Evolutionary conservation across 352 stramenopile genomes (phyloP).

Genomic region (Globisporangium okanoganense): DNA sequence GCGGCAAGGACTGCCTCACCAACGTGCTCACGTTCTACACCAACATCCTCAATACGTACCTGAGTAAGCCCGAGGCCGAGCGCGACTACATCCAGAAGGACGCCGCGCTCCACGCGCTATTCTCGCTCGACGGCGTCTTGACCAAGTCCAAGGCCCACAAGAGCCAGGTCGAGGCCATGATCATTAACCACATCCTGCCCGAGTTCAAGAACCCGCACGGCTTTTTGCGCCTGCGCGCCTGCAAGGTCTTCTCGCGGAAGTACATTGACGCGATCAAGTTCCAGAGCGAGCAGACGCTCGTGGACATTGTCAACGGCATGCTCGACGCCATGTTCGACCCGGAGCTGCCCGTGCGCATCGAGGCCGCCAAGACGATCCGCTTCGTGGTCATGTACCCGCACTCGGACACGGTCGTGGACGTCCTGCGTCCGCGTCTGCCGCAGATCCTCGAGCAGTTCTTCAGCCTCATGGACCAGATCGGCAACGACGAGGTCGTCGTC

Average conservation of each 20-base stretch:
- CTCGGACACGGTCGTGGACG: conserved; percentile 75
- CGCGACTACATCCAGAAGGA: conserved; percentile 97
- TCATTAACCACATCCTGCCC: conserved; percentile 94
- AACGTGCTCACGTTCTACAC: conserved; percentile 91
- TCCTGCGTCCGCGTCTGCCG: conserved; percentile 90
- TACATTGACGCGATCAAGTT: conserved; percentile 91
- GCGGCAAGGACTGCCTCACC: conserved; percentile 92
- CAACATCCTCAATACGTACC: conserved; percentile 92
- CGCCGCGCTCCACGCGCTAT: conserved; percentile 91
- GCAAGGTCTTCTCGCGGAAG: conserved; percentile 95
- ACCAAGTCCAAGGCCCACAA: conserved; percentile 94
- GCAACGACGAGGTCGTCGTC: conserved; percentile 97
- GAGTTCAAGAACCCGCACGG: conserved; percentile 95
- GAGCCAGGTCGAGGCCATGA: conserved; percentile 90
- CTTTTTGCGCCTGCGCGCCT: conserved; percentile 94
- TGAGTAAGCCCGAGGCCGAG: conserved; percentile 52
- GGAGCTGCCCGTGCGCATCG: conserved; percentile 96
- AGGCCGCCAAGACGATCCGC: conserved; percentile 90
- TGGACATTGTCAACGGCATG: conserved; percentile 78
- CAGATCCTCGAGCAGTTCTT: conserved; percentile 98
- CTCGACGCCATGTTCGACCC: conserved; percentile 90
- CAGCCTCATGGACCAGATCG: conserved; percentile 98
- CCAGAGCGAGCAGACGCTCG: conserved; percentile 87
- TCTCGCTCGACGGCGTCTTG: conserved; percentile 90
- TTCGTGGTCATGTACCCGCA: conserved; percentile 87